Base-by-base conservation (phyloP, 108 stramenopile genomes). In the Thalassiosira profunda region DNA sequence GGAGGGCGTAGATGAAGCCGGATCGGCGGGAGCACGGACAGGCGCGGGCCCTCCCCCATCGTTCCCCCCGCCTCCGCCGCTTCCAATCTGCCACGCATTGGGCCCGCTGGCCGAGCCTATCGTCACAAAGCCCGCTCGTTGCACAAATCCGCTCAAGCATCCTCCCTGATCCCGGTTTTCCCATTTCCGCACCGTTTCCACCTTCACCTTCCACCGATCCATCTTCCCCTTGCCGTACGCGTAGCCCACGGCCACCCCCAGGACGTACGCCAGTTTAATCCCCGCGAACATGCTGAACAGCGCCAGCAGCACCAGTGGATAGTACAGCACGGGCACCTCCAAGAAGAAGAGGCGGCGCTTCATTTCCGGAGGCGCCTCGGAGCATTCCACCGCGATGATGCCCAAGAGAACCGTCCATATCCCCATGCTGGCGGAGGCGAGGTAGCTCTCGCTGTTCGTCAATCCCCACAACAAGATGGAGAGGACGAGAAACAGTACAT, bases 221-320 rank as follows among this genome's bases (percentile, higher is more conserved):
- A 83, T 43, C 51, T 76, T 76, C 31, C 75, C 84, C 54, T 55
- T 72, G 4, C 85, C 89, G 55, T 84, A 86, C 2, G 80, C 77
- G 72, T 92, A 89, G 12, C 94, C 94, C 25, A 92, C 67, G 1
- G 86, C 91, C 67, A 92, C 82, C 26, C 87, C 82, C 43, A 92
- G 34, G 18, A 78, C 41, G 63, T 91, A 81, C 0, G 79, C 46
- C n/a, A 90, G 46, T 20, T 67, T 68, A 48, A 87, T 71, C 10
- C 87, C 86, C 12, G 72, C 72, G 45, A 95, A 75, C 21, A 95
- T 57, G 11, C 80, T 74, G 72, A 95, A 95, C 4, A 95, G 40
- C 20, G 61, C 79, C 76, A 85, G 80, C 34, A 95, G 46, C 4
- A 84, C 85, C 35, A 88, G 41, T 1, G 94, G 91, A 55, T 89